Evolutionary conservation across 805 yeast genomes (phyloP), one percentile per base, ranked within the genome.

Genomic region (Sugiyamaella boreocaroliniensis): DNA sequence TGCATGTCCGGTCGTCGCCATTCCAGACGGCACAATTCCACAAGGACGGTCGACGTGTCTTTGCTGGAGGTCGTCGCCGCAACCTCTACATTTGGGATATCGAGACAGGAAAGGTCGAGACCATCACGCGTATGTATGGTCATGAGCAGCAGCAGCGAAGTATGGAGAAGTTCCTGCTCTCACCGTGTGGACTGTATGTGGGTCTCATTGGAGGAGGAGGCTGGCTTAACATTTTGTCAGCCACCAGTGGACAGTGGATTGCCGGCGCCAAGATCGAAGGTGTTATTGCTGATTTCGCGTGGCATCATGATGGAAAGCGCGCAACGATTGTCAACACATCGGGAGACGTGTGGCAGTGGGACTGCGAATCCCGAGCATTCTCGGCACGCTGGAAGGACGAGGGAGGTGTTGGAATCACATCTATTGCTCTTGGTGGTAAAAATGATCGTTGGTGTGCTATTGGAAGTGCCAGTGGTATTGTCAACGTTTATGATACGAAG

Each of bases 71-170:
- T 55, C 81, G 97, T 71, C 81, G 99, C 72, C 78, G 87, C 53
- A 90, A 84, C 66, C 83, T 93, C 88, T 88, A 86, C 70, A 83
- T 89, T 47, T 90, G 98, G 96, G 90, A 89, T 68, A 74, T 93
- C 48, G 80, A 81, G 14, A 71, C 78, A 1, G 89, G 92, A 11
- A 75, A 73, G 16, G 81, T 89, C 44, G 96, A 89, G 59, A 93
- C 90, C 70, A 81, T 93, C 42, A 80, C 86, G 50, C 80, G 97
- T 68, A 71, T 92, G 76, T 92, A 90, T 66, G 99, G 99, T 3
- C 96, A 90, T 64, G 96, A 88, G 64, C 72, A 77, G 37, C 80
- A 84, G 37, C 98, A 92, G 72, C 78, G 79, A 60, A 83, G 95
- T 9, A 88, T 89, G 76, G 99, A 93, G 68, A 78, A 84, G 61